Evolutionary conservation across 768 basidiomycete species (phyloP).

Genomic region (Mycena maculata): DNA sequence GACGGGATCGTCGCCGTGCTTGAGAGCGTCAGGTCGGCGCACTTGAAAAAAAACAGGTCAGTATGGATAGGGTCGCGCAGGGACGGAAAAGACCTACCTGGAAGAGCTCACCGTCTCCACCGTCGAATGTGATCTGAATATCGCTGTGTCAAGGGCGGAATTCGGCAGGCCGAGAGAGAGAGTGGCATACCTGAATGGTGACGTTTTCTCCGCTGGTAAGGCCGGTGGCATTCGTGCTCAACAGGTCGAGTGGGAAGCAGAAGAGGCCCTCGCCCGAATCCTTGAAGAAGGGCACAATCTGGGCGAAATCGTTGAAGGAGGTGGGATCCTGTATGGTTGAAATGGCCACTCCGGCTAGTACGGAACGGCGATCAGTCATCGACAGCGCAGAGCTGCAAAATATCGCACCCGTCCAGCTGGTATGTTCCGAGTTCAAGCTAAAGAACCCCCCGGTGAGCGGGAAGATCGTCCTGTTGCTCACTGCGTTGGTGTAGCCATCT

Average conservation of each 20-base stretch:
- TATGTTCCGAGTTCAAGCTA: constrained; percentile 74
- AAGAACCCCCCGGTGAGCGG: constrained; percentile 74
- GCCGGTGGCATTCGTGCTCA: constrained; percentile 57
- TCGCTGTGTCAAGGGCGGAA: too few species aligned
- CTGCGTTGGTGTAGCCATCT: constrained; percentile 73
- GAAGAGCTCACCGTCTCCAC: constrained; percentile 78
- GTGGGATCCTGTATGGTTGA: constrained; percentile 9
- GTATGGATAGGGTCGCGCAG: neutral
- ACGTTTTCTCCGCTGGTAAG: constrained; percentile 75
- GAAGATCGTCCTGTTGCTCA: constrained; percentile 72
- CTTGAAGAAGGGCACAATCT: constrained; percentile 61
- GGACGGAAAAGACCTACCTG: constrained; percentile 69
- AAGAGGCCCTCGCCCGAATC: constrained; percentile 67
- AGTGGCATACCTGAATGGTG: too few species aligned
- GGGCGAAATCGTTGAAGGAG: constrained; percentile 60
- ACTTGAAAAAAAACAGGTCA: too few species aligned
- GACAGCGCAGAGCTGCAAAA: constrained; percentile 17
- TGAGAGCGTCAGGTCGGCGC: constrained; percentile 81
- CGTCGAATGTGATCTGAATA: constrained; percentile 70
- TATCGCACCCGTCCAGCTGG: constrained; percentile 65
- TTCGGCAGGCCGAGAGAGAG: too few species aligned
- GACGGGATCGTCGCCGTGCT: constrained; percentile 59
- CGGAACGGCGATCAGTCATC: neutral
- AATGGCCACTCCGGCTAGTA: constrained; percentile 10
- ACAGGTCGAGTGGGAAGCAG: constrained; percentile 77